phyloP scores from a whole-genome alignment of 305 asterid genomes.

The Solanum hybrid region DNA sequence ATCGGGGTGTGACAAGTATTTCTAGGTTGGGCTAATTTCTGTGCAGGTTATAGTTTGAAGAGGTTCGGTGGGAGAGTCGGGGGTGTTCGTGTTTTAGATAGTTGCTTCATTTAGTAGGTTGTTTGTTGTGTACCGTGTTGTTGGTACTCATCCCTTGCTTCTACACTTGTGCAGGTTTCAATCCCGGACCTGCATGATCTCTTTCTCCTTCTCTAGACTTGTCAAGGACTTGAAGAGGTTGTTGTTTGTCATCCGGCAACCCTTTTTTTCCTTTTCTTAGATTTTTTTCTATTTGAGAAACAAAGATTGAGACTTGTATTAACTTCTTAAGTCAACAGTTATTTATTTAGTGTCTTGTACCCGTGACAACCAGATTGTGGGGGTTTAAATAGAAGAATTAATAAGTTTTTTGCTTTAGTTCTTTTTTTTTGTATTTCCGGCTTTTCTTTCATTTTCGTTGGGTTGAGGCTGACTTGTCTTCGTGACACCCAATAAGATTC shows the following conservation, averaged over 20 bases:
- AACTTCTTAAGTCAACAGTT: not conserved
- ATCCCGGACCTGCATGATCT: not conserved
- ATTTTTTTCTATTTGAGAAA: not conserved
- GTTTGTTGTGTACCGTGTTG: too few relatives aligned
- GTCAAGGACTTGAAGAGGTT: not conserved
- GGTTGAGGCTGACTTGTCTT: not conserved
- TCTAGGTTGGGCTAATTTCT: not conserved
- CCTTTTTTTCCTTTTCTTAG: not conserved
- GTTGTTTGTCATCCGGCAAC: not conserved
- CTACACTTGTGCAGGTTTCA: not conserved
- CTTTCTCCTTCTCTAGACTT: not conserved
- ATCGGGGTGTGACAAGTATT: not conserved
- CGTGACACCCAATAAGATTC: not conserved
- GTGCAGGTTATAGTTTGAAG: not conserved
- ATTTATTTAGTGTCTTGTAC: not conserved
- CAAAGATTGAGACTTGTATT: not conserved
- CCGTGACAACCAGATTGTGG: not conserved
- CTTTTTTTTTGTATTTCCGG: too few relatives aligned
- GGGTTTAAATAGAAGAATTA: not conserved
- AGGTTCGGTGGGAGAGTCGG: not conserved
- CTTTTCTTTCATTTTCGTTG: not conserved
- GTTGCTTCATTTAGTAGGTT: not conserved
- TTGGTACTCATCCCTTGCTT: not conserved
- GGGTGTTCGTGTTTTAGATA: not conserved
- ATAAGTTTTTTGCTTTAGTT: too few relatives aligned